phyloP scores from a whole-genome alignment of 2,329 filamentous ascomycete species.

The Aspergillus neotritici region DNA sequence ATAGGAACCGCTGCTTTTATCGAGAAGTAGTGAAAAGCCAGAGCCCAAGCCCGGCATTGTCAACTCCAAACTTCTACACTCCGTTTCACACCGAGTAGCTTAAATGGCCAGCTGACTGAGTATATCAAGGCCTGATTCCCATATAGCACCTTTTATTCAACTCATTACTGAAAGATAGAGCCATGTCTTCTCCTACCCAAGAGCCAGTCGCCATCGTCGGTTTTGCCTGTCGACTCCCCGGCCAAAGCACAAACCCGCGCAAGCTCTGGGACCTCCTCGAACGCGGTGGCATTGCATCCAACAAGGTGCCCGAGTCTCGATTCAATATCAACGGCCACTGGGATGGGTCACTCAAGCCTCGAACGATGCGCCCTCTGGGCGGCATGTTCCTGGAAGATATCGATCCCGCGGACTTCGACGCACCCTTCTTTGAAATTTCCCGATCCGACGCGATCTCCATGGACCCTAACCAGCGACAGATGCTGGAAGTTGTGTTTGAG shows the following conservation, averaged over 20 bases:
- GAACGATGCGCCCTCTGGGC: constrained; percentile 4
- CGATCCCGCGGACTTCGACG: constrained; percentile 8
- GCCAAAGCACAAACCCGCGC: constrained; percentile 3
- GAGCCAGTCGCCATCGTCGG: constrained; percentile 8
- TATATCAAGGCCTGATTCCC: no score
- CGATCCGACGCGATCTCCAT: constrained; percentile 8
- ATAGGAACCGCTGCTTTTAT: no score
- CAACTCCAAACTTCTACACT: no score
- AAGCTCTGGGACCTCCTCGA: constrained; percentile 8
- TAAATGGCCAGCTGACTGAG: no score
- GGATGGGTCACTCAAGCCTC: constrained; percentile 5
- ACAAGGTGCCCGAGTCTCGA: background rate
- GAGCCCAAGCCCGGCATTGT: no score
- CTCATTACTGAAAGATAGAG: no score
- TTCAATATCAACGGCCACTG: constrained; percentile 4
- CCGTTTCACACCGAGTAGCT: no score
- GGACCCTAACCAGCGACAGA: constrained; percentile 9
- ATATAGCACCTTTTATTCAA: no score
- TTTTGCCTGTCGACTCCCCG: constrained; percentile 7
- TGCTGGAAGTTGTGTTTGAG: constrained; percentile 9
- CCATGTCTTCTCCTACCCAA: no score
- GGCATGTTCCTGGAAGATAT: constrained; percentile 10
- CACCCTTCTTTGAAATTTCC: constrained; percentile 11
- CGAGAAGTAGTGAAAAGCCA: no score
- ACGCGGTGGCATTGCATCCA: constrained; percentile 3